Evolutionary conservation across 75 land plant species (phyloP).

Genomic region (Adiantum capillusveneris): DNA sequence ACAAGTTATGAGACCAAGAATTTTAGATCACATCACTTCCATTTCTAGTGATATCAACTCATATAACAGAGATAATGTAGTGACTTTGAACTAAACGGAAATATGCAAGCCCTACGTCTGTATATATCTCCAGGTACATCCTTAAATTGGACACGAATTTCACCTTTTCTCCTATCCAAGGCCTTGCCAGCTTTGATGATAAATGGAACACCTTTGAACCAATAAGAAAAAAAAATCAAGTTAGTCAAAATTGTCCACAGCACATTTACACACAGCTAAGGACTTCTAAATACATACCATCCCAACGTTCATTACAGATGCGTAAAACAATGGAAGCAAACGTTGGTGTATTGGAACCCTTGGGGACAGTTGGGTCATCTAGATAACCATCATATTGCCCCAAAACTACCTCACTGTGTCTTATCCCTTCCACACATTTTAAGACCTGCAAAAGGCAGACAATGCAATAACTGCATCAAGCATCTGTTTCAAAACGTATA

Average conservation of each 20-base stretch:
- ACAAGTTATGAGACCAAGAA: not conserved
- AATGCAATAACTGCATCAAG: too few species aligned
- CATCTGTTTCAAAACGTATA: too few species aligned
- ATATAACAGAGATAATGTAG: too few species aligned
- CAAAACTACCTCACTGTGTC: constrained; percentile 76
- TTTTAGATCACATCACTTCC: too few species aligned
- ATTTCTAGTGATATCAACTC: too few species aligned
- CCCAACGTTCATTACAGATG: constrained; percentile 96
- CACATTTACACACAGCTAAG: too few species aligned
- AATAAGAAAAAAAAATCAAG: too few species aligned
- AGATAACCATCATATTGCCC: constrained; percentile 94
- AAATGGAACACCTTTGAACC: constrained; percentile 81
- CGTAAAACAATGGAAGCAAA: constrained; percentile 77
- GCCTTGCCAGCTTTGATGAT: constrained; percentile 92
- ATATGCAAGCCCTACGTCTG: constrained; percentile 41
- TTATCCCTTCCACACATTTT: constrained; percentile 62
- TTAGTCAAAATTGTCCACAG: too few species aligned
- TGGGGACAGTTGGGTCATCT: constrained; percentile 82
- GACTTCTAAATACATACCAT: constrained; percentile 40
- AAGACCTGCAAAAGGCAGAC: too few species aligned
- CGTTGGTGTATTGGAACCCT: constrained; percentile 78
- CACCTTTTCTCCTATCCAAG: constrained; percentile 81
- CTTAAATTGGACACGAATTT: constrained; percentile 89
- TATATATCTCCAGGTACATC: constrained; percentile 95
- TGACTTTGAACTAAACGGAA: not conserved